These are phyloP conservation scores for Pseudoturritis turrita DNA, from an alignment of 345 rosid genomes.

Conservation along the genomic window DNA sequence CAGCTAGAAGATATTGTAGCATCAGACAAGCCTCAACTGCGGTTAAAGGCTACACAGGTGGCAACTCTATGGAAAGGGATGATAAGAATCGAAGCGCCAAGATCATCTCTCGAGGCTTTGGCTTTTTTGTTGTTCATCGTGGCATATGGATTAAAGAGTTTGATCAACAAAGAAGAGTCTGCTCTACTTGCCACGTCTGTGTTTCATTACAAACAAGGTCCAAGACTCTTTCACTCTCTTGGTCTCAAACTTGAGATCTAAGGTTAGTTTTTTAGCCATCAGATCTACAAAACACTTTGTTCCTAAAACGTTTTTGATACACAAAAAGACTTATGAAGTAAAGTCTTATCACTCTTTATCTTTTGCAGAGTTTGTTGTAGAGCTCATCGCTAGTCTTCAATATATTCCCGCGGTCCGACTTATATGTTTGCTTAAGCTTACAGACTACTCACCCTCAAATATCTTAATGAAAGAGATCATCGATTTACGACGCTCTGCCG, in stretches of 20 bases:
- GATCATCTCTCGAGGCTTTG: slow-evolving; percentile 1
- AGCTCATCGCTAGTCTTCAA: neutral
- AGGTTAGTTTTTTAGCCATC: neutral
- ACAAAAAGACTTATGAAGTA: neutral
- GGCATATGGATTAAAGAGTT: neutral
- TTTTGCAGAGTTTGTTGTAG: slow-evolving; percentile 3
- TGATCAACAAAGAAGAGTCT: slow-evolving; percentile 8
- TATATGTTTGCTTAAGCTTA: neutral
- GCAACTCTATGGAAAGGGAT: neutral
- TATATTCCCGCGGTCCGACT: slow-evolving; percentile 8
- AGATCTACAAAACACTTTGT: too few species aligned
- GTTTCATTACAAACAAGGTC: slow-evolving; percentile 6
- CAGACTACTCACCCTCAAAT: neutral
- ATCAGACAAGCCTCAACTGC: neutral
- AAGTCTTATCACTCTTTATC: neutral
- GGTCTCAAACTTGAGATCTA: neutral
- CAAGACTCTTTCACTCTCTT: neutral
- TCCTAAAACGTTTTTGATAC: neutral
- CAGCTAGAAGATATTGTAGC: neutral
- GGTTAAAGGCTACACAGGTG: neutral
- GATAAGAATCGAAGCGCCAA: neutral
- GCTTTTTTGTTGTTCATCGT: neutral
- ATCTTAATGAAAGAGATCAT: slow-evolving; percentile 1
- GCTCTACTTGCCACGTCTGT: slow-evolving; percentile 9
- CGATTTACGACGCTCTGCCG: neutral